These are phyloP conservation scores for Xylaria digitata DNA, from an alignment of 2,329 filamentous ascomycete species.

Conservation along the genomic window DNA sequence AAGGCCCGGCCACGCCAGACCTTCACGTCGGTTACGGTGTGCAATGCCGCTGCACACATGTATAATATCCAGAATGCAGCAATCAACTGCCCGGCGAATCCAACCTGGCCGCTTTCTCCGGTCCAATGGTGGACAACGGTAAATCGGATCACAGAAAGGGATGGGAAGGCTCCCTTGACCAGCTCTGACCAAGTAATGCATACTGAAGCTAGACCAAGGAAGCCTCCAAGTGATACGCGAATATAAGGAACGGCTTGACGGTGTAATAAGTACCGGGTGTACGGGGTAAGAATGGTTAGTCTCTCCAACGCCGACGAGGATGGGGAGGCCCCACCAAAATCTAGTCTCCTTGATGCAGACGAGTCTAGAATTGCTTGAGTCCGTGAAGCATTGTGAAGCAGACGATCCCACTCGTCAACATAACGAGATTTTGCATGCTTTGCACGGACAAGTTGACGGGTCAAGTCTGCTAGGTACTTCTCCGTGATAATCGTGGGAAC, in stretches of 20 bases:
- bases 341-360: conserved; percentile 80
- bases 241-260: conserved; percentile 77
- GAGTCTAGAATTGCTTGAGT: conserved; percentile 88
- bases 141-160: conserved; percentile 75
- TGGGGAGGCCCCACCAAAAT: conserved; percentile 72
- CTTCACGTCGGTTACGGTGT: conserved; percentile 89
- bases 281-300: conserved; percentile 77
- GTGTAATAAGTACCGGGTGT: conserved; percentile 82
- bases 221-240: conserved; percentile 71
- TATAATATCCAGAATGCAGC: conserved; percentile 92
- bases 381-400: conserved; percentile 79
- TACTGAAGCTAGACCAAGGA: conserved; percentile 79
- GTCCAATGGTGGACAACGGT: conserved; percentile 81
- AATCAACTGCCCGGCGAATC: conserved; percentile 86
- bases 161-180: conserved; percentile 82
- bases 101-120: conserved; percentile 77
- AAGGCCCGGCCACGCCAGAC: conserved; percentile 97
- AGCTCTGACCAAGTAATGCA: conserved; percentile 95
- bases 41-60: conserved; percentile 92
- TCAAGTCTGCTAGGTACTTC: conserved; percentile 90
- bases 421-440: conserved; percentile 86
- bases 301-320: conserved; percentile 66
- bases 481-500: conserved; percentile 89
- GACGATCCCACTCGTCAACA: conserved; percentile 83
- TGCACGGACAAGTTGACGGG: conserved; percentile 82